Percentiles rank a stretch among this genome's conserved stretches.
phyloP scores from a whole-genome alignment of 768 basidiomycete species.

The Leccinum broughii region DNA sequence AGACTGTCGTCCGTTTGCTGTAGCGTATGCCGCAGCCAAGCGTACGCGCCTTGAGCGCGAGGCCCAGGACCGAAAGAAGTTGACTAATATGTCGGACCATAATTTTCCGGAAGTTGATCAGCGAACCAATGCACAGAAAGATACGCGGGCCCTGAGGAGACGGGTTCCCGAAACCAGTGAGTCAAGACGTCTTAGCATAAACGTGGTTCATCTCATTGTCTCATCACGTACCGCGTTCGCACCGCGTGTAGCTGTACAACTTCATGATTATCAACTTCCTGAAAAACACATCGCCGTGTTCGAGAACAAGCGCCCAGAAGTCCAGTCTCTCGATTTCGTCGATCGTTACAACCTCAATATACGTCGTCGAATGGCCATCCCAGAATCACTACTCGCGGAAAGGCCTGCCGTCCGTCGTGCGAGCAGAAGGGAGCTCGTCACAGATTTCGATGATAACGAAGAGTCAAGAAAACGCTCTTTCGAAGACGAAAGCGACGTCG shows the following conservation, averaged over 20 bases:
- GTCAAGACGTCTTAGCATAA: conserved; percentile 25
- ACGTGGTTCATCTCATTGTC: conserved; percentile 28
- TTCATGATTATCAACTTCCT: conserved; percentile 21
- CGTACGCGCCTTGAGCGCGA: conserved; percentile 54
- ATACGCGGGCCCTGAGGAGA: conserved; percentile 42
- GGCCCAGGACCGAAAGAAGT: conserved; percentile 41
- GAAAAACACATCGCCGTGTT: conserved; percentile 15
- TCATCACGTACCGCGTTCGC: conserved; percentile 21
- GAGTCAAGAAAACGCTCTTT: conserved; percentile 44
- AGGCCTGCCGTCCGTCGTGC: conserved; percentile 29
- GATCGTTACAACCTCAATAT: conserved; percentile 40
- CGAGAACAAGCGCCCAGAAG: conserved; percentile 20
- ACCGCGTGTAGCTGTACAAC: conserved; percentile 26
- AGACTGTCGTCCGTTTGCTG: conserved; percentile 81
- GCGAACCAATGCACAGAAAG: conserved; percentile 34
- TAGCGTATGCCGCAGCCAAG: conserved; percentile 77
- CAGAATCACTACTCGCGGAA: conserved; percentile 17
- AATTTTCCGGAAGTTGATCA: conserved; percentile 26
- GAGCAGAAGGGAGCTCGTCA: conserved; percentile 33
- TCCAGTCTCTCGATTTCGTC: conserved; percentile 32
- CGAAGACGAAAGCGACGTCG: conserved; percentile 46
- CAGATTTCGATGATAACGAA: conserved; percentile 24
- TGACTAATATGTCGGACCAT: conserved; percentile 26
- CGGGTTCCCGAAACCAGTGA: conserved; percentile 49
- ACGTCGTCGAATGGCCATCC: conserved; percentile 11